Base-by-base conservation (phyloP, 441 rosid genomes). In the Populus hybrid region DNA sequence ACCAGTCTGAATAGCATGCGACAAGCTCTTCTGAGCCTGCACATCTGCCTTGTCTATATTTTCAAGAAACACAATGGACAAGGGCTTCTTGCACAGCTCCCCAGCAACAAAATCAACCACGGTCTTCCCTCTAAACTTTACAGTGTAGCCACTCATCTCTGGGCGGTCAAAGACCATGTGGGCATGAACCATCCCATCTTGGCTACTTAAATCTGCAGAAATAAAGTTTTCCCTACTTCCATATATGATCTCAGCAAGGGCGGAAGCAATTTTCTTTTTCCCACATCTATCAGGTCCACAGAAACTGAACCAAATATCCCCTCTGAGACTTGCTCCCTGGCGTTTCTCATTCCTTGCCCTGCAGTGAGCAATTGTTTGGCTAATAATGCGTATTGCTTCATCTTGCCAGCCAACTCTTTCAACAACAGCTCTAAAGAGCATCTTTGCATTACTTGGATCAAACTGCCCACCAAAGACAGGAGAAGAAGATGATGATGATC, bases 261-360 rank as follows among this genome's bases (percentile, higher is more conserved):
- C 81, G 10, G 82, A 78, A 34, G 97, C 97, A 77, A 90, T 83
- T 84, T 83, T 88, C 85, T 81, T 87, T 82, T 92, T 93, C 36
- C 91, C 98, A 28, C 82, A 81, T 77, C 76, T 81, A 69, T 95
- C 97, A 6, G 93, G 93, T 76, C 99, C 99, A 70, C 91, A 87
- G 83, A 95, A 90, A 81, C 87, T 87, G n/a, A 95, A 80, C 98
- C 98, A 95, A 67, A 88, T 77, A 80, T 85, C 90, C 74, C 89
- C 80, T 81, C 87, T 83, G 69, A 81, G 66, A 67, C 65, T 70
- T 26, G 81, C 36, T 69, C 78, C 79, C 2, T 4, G 24, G 59
- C 10, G 36, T 68, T 77, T 82, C 69, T 75, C 76, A 40, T 77
- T 73, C 77, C 84, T 80, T 11, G 81, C 71, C 84, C 83, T 87